Base-by-base conservation (phyloP, 768 basidiomycete species). In the Mycena latifolia region DNA sequence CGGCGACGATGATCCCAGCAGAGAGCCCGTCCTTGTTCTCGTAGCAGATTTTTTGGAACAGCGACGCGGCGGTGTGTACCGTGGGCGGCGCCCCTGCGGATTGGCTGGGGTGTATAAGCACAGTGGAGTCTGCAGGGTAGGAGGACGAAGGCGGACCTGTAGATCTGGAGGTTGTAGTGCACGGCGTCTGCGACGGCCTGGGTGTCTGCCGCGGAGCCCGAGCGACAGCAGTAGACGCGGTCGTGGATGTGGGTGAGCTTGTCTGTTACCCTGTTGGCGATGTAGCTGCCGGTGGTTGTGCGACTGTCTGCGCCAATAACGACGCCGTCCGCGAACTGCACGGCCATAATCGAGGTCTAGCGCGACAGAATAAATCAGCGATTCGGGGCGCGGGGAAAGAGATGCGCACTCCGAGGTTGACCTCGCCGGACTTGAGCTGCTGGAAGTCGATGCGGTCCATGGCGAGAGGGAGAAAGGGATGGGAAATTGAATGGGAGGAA, bases 291-390 rank as follows among this genome's bases (percentile, higher is more conserved):
- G 9, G 94, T 96, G 0, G 98, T 98, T 65, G 97, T 99, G 65
- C 97, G 88, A 86, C 92, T 93, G 82, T 99, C 98, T 70, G 98
- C 98, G 46, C 98, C 98, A 66, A 99, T 89, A 71, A 99, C 90
- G 64, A 99, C 98, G 41, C 98, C 98, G 31, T 89, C 90, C 35
- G 94, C 85, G 82, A 99, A 99, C 74, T 96, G 94, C 68, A 99
- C 96, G 58, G 98, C 97, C 96, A 98, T 98, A 78, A 99, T 99
- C 46, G 97, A 98, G 61, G 97, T 99, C 95, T 98, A 72, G n/a
- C n/a, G 53, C 41, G 20, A 46, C 25, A 43, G 18, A 27, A 65
- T 60, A 31, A 46, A 37, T n/a, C 39, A 29, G 25, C 63, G 54
- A 25, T 39, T 24, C 20, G 15, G 29, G 22, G 28, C 61, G 39